Conservation (phyloP, 352 stramenopile species). For the Aphanomyces stellatus region DNA sequence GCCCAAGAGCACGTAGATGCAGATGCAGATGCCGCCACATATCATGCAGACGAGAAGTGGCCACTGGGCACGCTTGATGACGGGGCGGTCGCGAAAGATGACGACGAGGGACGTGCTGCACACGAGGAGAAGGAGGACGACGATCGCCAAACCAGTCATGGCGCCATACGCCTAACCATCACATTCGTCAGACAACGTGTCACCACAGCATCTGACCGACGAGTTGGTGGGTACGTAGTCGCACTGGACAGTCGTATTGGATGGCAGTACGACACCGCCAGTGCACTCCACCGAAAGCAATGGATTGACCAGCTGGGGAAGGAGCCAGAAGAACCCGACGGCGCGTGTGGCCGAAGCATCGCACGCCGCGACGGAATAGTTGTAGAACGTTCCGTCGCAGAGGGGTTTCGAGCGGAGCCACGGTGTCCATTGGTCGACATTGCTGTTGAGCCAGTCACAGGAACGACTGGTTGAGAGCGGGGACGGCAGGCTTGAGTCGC, state of each 20-base stretch:
- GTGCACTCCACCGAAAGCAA: conserved; percentile 13
- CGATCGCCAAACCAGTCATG: not conserved
- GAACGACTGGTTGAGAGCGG: conserved; percentile 32
- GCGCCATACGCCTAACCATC: not conserved
- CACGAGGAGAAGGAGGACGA: conserved; percentile 12
- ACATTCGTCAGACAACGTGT: too few species aligned
- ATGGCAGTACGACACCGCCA: conserved; percentile 15
- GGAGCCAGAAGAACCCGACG: conserved; percentile 32
- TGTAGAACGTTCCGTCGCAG: conserved; percentile 39
- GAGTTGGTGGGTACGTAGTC: conserved; percentile 4
- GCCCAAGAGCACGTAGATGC: conserved; percentile 29
- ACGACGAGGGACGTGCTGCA: conserved; percentile 6
- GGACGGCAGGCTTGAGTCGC: conserved; percentile 21
- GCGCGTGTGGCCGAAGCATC: conserved; percentile 24
- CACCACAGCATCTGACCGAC: not conserved
- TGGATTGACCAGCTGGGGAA: conserved; percentile 25
- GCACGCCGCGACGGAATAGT: conserved; percentile 30
- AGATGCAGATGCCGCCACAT: conserved; percentile 39
- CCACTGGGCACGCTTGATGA: conserved; percentile 24
- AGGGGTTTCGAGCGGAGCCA: conserved; percentile 29
- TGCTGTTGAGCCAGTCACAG: conserved; percentile 34
- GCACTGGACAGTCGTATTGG: not conserved
- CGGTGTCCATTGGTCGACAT: conserved; percentile 21
- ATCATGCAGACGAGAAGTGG: conserved; percentile 29
- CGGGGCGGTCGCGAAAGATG: conserved; percentile 16